Base-by-base conservation (phyloP, 192 early-diverging fungal genomes). In the Umbelopsis ramanniana region DNA sequence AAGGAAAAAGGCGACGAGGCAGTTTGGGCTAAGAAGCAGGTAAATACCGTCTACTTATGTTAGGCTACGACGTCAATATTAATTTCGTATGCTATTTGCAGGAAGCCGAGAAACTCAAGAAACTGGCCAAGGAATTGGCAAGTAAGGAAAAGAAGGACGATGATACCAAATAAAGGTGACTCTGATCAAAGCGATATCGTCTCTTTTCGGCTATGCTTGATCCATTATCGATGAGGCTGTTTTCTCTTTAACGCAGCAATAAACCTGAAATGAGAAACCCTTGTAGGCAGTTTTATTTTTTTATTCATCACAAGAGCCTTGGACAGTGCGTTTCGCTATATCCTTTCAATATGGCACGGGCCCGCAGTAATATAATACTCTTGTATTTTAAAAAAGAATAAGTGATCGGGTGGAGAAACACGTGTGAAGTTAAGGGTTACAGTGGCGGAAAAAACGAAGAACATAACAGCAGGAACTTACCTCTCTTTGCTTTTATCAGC, bases 41-140 rank as follows among this genome's bases (percentile, higher is more conserved):
- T 63, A 35, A 23, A 46, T 5, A 10, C 12, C 46, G 12, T 14
- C 54, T 15, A 0, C 14, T 29, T 57, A 26, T 23, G 26, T 29
- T n/a, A n/a, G n/a, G n/a, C n/a, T n/a, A n/a, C n/a, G n/a, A n/a
- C n/a, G n/a, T n/a, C n/a, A n/a, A n/a, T n/a, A n/a, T n/a, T n/a
- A n/a, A n/a, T n/a, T n/a, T n/a, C n/a, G n/a, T n/a, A n/a, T n/a
- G n/a, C n/a, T n/a, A 12, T 2, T 15, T 11, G 3, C 17, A 63
- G 57, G 57, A 63, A 38, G 57, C 33, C 3, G 57, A 63, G 57
- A 63, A 37, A 63, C 33, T 63, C 3, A 63, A 63, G 57, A 37
- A 63, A 29, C 57, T 63, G 26, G 57, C 57, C 26, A 63, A 63
- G 57, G 57, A 35, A 14, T 63, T 63, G 14, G 57, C 57, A 3